Conservation (phyloP, 345 rosid genomes). For the Dimocarpus longan region DNA sequence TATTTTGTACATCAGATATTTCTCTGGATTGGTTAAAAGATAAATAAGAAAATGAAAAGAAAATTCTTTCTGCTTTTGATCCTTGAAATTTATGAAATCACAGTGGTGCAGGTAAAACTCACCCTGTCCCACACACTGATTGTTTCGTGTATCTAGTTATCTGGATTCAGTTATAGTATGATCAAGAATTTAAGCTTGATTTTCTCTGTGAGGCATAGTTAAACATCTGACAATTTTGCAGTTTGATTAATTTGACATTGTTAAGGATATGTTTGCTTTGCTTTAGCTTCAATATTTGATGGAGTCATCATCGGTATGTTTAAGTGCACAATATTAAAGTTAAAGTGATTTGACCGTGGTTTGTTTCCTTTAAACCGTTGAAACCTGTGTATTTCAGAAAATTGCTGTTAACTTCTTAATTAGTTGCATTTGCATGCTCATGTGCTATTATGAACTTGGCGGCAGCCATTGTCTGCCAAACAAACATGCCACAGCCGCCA, state of each 20-base stretch:
- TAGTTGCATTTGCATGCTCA: not conserved
- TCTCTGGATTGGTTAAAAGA: not conserved
- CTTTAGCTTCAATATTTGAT: conserved; percentile 4
- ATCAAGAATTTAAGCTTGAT: not conserved
- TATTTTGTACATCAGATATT: not conserved
- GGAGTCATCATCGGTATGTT: not conserved
- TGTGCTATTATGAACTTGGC: not conserved
- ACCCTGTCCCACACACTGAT: not conserved
- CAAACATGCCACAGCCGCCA: not conserved
- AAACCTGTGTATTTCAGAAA: not conserved
- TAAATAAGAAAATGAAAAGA: not conserved
- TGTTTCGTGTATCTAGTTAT: not conserved
- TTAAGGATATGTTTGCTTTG: not conserved
- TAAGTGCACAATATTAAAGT: not conserved
- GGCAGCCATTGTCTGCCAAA: not conserved
- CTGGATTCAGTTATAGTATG: not conserved
- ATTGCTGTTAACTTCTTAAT: not conserved
- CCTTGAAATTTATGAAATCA: not conserved
- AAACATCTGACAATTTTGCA: not conserved
- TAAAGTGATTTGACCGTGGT: not conserved
- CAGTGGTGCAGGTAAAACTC: not conserved
- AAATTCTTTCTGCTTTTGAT: not conserved
- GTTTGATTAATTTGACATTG: not conserved
- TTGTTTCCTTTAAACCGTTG: not conserved
- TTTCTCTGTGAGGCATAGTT: not conserved